Evolutionary conservation across 371 early-diverging fungal species (phyloP), one percentile per base, ranked within the genome.

Genomic region (Apophysomyces ossiformis): DNA sequence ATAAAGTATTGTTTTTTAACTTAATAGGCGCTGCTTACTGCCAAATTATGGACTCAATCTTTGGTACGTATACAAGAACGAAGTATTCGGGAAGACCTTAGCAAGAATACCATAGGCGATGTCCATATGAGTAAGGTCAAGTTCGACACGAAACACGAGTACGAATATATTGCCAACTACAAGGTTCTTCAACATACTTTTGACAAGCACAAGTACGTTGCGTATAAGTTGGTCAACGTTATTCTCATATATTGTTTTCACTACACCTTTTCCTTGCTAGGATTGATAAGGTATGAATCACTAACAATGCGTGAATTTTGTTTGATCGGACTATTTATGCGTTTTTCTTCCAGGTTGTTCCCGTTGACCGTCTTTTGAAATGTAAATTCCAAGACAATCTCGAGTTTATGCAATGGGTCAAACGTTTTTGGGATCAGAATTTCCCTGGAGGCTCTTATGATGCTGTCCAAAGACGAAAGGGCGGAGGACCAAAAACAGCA

Each of bases 321-420:
- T 41, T 41, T 13, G 1, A 13, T 41, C 13, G 2, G 41, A 13
- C 13, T 41, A 41, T 41, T 41, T 41, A 41, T 13, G 41, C 13
- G 41, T 13, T 41, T 13, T 13, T 8, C 32, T 6, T 7, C 12
- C 70, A 90, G 87, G 73, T 84, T 38, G 90, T 98, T 56, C 95
- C 94, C 44, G 93, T 94, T 4, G 92, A 96, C 37, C 76, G 87
- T 5, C 79, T 98, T 68, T 81, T 92, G 66, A 96, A 95, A 72
- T 93, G 94, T 79, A 93, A 92, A 69, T 93, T 97, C 76, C 96
- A 96, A 79, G 98, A 98, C 76, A 98, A 97, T 76, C 84, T 98
- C 63, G 97, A 96, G 82, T 96, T 98, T 70, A 69, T 95, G 71
- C 97, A 96, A 74, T 96, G 96, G 96, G 67, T 94, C 61, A 96